These are phyloP conservation scores for Spatholobus suberectus DNA, from an alignment of 306 rosid species.

Conservation along the genomic window DNA sequence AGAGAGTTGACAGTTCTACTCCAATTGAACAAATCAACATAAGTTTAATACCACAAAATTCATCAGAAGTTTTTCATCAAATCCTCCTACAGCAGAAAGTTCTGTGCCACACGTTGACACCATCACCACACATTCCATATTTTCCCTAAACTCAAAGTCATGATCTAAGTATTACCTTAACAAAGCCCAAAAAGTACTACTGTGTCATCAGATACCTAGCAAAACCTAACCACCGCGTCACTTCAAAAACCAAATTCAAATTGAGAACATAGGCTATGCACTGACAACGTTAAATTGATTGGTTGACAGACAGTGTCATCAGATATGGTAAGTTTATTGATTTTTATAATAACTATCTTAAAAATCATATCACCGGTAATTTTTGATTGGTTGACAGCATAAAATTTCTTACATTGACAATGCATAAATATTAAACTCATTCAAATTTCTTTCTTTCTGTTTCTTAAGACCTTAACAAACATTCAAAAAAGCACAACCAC, in stretches of 20 bases:
- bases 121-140: conserved; percentile 1
- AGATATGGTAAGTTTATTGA: too few species aligned
- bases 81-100: background rate
- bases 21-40: background rate
- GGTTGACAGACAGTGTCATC: too few species aligned
- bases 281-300: too few species aligned
- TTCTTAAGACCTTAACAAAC: background rate
- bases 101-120: background rate
- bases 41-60: background rate
- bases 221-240: background rate
- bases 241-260: conserved; percentile 10
- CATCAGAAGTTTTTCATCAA: background rate
- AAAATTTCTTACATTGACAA: too few species aligned
- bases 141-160: background rate
- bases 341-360: too few species aligned
- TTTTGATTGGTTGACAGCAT: too few species aligned
- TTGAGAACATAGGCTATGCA: too few species aligned
- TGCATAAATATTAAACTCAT: too few species aligned
- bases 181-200: background rate
- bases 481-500: background rate
- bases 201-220: background rate
- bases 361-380: too few species aligned
- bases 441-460: background rate
- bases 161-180: conserved; percentile 10
- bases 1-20: background rate